These are phyloP conservation scores for Talaromyces funiculosus DNA, from an alignment of 2,329 filamentous ascomycete species.

Conservation along the genomic window DNA sequence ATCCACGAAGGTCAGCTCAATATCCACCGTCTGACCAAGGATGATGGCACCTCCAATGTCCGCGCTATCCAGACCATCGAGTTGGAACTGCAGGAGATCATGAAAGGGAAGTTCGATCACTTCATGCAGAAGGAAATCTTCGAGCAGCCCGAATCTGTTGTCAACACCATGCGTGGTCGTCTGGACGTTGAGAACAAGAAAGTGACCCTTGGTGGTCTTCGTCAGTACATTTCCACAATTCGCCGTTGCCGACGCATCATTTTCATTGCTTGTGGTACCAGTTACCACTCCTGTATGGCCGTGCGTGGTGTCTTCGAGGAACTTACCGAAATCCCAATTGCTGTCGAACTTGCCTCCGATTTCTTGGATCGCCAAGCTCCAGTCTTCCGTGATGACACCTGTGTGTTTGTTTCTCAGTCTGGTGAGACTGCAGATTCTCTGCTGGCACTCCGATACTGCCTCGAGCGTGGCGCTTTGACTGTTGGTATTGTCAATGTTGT, in stretches of 20 bases:
- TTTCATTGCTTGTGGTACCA: conserved; percentile 97
- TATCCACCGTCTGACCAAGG: conserved; percentile 96
- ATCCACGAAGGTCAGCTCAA: conserved; percentile 98
- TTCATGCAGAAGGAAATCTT: conserved; percentile 99
- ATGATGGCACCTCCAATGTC: conserved; percentile 92
- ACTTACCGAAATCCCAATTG: conserved; percentile 93
- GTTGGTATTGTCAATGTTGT: conserved; percentile 99
- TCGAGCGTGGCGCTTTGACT: conserved; percentile 93
- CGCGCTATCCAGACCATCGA: conserved; percentile 97
- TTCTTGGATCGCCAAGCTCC: conserved; percentile 95
- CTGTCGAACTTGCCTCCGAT: conserved; percentile 94
- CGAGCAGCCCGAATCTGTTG: conserved; percentile 97
- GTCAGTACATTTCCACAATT: conserved; percentile 95
- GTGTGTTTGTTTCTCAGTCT: conserved; percentile 97
- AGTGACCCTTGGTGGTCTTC: conserved; percentile 89
- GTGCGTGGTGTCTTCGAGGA: conserved; percentile 97
- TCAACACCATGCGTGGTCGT: conserved; percentile 99
- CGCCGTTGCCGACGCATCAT: conserved; percentile 95
- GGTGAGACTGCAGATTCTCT: conserved; percentile 97
- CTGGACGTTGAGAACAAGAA: conserved; percentile 89
- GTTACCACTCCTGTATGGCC: conserved; percentile 99
- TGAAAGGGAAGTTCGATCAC: conserved; percentile 99
- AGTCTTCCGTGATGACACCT: conserved; percentile 98
- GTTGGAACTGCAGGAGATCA: conserved; percentile 98
- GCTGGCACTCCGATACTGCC: conserved; percentile 93